These are phyloP conservation scores for Geopyxis carbonaria DNA, from an alignment of 495 filamentous ascomycete genomes.

Conservation along the genomic window DNA sequence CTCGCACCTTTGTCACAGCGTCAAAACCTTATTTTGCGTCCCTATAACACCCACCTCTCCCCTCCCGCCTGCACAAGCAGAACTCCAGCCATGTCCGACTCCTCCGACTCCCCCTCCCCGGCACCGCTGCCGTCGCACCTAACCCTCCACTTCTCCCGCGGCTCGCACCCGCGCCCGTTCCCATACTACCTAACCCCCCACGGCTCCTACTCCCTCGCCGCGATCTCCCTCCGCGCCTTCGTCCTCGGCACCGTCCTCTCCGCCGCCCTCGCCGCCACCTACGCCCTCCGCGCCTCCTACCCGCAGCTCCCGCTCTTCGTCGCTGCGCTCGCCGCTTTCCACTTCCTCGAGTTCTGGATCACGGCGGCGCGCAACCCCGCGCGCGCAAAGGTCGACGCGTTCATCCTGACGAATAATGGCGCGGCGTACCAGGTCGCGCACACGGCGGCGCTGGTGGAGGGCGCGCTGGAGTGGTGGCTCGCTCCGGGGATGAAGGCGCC, in stretches of 20 bases:
- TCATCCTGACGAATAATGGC: conserved; percentile 76
- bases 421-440: conserved; percentile 73
- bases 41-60: too few relatives aligned
- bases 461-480: conserved; percentile 39
- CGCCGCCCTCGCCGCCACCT: conserved; percentile 29
- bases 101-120: too few relatives aligned
- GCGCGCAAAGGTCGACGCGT: conserved; percentile 49
- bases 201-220: conserved; percentile 52
- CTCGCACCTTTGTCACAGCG: too few relatives aligned
- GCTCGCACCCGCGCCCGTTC: conserved; percentile 9
- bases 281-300: conserved; percentile 33
- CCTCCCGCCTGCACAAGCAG: too few relatives aligned
- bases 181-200: conserved; percentile 31
- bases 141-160: neutral
- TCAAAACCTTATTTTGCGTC: too few relatives aligned
- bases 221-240: conserved; percentile 56
- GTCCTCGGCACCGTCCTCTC: conserved; percentile 34
- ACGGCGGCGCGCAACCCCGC: conserved; percentile 70
- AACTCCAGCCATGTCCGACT: too few relatives aligned
- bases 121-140: too few relatives aligned
- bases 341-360: conserved; percentile 88
- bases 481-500: conserved; percentile 32
- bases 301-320: conserved; percentile 81
- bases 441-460: conserved; percentile 52
- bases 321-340: conserved; percentile 58